A percentile compares a stretch with the other conserved stretches of the same genome.
Evolutionary conservation across 2,329 filamentous ascomycete species (phyloP).

Genomic region (Diaporthe destruens): DNA sequence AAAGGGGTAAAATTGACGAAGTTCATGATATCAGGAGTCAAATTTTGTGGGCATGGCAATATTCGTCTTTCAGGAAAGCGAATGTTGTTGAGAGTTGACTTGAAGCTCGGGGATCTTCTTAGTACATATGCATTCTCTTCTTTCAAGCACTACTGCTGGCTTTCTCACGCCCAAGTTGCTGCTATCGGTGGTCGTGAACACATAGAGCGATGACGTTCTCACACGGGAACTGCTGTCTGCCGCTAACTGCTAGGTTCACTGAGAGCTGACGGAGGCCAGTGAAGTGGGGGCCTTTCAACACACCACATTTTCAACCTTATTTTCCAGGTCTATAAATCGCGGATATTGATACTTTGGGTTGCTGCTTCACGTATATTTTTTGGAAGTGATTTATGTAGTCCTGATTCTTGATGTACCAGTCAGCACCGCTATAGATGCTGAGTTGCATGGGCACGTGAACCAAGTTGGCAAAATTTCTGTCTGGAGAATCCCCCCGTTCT

Average conservation of each 20-base stretch:
- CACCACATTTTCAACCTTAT: not conserved
- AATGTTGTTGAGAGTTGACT: not conserved
- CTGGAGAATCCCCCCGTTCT: conserved; percentile 20
- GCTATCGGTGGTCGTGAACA: not conserved
- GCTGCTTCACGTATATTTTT: not conserved
- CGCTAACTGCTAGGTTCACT: not conserved
- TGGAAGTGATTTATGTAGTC: not conserved
- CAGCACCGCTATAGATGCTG: conserved; percentile 11
- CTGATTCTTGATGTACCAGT: not conserved
- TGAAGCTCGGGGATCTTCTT: conserved; percentile 10
- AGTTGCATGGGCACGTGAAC: conserved; percentile 30
- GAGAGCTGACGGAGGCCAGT: not conserved
- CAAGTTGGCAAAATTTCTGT: conserved; percentile 26
- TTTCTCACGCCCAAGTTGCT: not conserved
- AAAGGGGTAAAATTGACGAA: not conserved
- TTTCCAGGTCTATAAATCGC: not conserved
- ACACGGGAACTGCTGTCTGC: not conserved
- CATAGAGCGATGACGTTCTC: not conserved
- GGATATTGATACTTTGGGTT: not conserved
- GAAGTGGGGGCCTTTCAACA: not conserved
- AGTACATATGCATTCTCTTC: conserved; percentile 15
- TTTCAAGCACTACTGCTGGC: not conserved
- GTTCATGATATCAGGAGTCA: not conserved
- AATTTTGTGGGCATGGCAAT: not conserved
- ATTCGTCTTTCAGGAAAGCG: not conserved